Base-by-base conservation (phyloP, 2,329 filamentous ascomycete species). In the Blumeriella jaapii region DNA sequence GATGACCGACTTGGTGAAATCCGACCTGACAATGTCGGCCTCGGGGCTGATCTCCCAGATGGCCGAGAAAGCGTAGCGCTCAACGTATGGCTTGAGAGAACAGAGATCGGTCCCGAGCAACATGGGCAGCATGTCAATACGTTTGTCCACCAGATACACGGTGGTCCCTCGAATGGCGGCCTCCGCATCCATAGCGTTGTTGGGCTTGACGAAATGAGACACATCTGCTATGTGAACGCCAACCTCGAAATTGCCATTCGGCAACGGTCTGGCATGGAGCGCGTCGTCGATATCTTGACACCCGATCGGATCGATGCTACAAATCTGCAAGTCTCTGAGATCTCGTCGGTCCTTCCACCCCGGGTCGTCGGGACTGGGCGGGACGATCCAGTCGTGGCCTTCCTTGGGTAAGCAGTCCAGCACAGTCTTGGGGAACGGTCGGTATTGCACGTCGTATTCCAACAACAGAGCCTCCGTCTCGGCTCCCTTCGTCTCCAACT, bases 201-300 rank as follows among this genome's bases (percentile, higher is more conserved):
- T 86, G 16, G 93, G 87, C 61, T 91, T 93, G 52, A 98, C 91
- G 55, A 98, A 98, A 61, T 98, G 82, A 7, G 91, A 96, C n/a
- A 98, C 91, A 59, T 98, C 91, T 17, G 91, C 93, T 59, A 98
- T 98, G 60, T 98, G 93, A 11, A 98, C 91, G 45, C 91, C 91
- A 7, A 98, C 86, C 59, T 96, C 85, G 46, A 78, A 87, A 57
- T 96, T 95, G 27, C 93, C 91, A 52, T 96, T 96, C 0, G 85
- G 79, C 14, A 98, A 63, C 32, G 71, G 68, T 41, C 78, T 72
- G 5, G 91, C 87, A 59, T 98, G 93, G 5, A 98, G 71, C 12
- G 91, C 91, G 60, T 98, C 93, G 52, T 98, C 91, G 39, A 98
- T 98, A 64, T 98, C 91, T 53, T 96, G 89, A 59, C 91, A 98